Conservation (phyloP, 1,284 basidiomycete species). For the Cutaneotrichosporon sp. region DNA sequence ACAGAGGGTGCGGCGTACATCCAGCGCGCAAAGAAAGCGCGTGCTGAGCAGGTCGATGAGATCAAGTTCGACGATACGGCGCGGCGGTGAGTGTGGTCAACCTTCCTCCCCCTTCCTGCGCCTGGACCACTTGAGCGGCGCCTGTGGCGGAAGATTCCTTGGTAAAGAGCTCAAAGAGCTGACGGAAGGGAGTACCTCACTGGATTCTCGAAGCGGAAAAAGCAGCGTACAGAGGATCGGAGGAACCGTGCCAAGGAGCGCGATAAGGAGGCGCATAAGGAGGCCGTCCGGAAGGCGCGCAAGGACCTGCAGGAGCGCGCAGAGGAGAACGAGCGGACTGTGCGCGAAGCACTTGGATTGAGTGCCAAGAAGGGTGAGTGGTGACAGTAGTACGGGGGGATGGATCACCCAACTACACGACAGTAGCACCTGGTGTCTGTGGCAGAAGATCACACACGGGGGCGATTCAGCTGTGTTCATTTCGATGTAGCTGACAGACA, state of each 20-base stretch:
- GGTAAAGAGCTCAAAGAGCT: not conserved
- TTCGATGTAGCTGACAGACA: conserved; percentile 1
- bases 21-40: conserved; percentile 48
- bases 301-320: conserved; percentile 47
- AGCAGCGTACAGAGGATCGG: conserved; percentile 52
- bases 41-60: conserved; percentile 51
- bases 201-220: conserved; percentile 54
- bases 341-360: conserved; percentile 49
- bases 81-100: conserved; percentile 36
- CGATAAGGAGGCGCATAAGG: conserved; percentile 48
- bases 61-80: conserved; percentile 54
- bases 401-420: not conserved
- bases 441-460: not conserved
- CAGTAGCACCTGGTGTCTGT: not conserved
- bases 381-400: not conserved
- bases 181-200: conserved; percentile 51
- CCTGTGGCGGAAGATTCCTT: too few relatives aligned
- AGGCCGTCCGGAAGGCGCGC: conserved; percentile 48
- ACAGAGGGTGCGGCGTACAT: conserved; percentile 53
- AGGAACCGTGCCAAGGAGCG: conserved; percentile 48
- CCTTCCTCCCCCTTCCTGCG: not conserved
- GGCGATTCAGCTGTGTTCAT: too few relatives aligned
- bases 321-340: conserved; percentile 46
- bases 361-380: conserved; percentile 30
- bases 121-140: too few relatives aligned